Base-by-base conservation (phyloP, 1,284 basidiomycete genomes). In the Microbotryum saponariae region DNA sequence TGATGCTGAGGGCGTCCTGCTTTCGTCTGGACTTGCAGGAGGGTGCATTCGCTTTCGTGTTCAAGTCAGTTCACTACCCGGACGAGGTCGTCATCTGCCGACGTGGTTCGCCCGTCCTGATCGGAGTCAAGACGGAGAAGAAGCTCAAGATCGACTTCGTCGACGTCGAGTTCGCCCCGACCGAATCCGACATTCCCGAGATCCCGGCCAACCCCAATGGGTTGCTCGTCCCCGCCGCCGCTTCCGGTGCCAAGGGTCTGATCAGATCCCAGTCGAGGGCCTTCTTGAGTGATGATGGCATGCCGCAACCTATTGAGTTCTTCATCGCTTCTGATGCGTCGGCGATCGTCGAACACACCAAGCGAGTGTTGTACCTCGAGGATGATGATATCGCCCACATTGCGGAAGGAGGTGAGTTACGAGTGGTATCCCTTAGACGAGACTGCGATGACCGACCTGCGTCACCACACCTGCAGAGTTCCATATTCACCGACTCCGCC, bases 121-220 rank as follows among this genome's bases (percentile, higher is more conserved):
- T 98, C 73, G 96, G 96, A 80, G 94, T 99, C 76, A 98, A 98
- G 87, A 97, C 96, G 44, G 94, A 98, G 77, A 93, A 94, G 83
- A 98, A 98, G 79, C 84, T 99, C 76, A 99, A 99, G 82, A 94
- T 97, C 55, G 96, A 98, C 80, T 98, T 98, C 75, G 94, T 99
- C 61, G 96, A 98, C 77, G 96, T 99, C 65, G 93, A 98, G 76
- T 85, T 96, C 73, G 83, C 88, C 46, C 85, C 85, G 51, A 81
- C 85, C 20, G 61, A 48, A n/a, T 48, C 53, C 27, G 59, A 61
- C 27, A 62, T 60, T 25, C 45, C 64, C 48, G 64, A 66, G 33
- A 60, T 59, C 6, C 60, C 64, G 50, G 23, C 62, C 59, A 53
- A 59, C 62, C 31, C 54, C 20, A 49, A 58, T 46, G 44, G 33